phyloP scores from a whole-genome alignment of 2,329 filamentous ascomycete species.

The Tolypocladium album region DNA sequence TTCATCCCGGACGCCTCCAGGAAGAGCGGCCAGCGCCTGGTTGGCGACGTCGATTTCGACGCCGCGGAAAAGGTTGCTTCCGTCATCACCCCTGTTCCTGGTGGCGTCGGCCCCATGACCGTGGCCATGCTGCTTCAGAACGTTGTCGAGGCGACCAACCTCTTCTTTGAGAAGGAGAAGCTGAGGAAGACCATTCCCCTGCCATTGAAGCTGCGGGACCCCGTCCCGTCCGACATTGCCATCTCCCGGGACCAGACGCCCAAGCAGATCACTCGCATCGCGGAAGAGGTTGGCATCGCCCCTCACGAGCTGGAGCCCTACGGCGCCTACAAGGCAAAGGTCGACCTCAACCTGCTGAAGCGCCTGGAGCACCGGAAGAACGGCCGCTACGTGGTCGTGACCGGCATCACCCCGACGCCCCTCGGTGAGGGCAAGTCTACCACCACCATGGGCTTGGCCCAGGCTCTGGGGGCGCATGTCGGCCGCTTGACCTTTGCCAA shows the following conservation, averaged over 20 bases:
- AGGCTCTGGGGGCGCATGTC: conserved; percentile 83
- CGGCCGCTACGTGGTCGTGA: conserved; percentile 85
- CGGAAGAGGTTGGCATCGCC: conserved; percentile 78
- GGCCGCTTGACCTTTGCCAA: conserved; percentile 89
- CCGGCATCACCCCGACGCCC: conserved; percentile 92
- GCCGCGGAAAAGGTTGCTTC: conserved; percentile 78
- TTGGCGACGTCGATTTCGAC: conserved; percentile 91
- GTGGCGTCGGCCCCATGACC: conserved; percentile 96
- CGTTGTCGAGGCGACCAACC: conserved; percentile 74
- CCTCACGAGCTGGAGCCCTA: conserved; percentile 89
- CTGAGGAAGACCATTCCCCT: conserved; percentile 69
- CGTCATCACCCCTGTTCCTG: conserved; percentile 89
- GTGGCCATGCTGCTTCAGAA: conserved; percentile 97
- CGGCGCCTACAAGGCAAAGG: conserved; percentile 91
- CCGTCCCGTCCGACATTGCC: conserved; percentile 92
- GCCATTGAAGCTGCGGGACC: conserved; percentile 66
- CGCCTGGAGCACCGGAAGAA: conserved; percentile 79
- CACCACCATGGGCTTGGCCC: conserved; percentile 89
- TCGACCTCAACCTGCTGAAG: conserved; percentile 72
- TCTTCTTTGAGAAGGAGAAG: conserved; percentile 76
- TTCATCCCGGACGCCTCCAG: conserved; percentile 81
- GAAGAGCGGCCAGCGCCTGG: conserved; percentile 85
- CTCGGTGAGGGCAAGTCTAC: conserved; percentile 97
- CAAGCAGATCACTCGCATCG: conserved; percentile 81
- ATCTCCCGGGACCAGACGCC: conserved; percentile 82